Percentiles rank a stretch among this genome's conserved stretches.
phyloP scores from a whole-genome alignment of 2,329 filamentous ascomycete species.

The Ramichloridium luteum region DNA sequence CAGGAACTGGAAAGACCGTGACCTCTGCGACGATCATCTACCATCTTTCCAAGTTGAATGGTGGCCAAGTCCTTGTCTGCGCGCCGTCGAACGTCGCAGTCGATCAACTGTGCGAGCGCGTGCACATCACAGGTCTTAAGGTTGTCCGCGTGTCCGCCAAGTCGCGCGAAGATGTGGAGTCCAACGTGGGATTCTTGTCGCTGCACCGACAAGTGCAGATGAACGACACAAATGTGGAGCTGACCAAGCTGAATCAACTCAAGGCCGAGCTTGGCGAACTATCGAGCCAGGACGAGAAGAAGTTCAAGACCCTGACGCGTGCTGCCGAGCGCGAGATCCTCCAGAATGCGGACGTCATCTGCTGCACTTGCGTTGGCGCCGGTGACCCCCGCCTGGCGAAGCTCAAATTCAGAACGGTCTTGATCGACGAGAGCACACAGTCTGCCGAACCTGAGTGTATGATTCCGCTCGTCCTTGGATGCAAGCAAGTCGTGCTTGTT shows the following conservation, averaged over 20 bases:
- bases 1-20: conserved; percentile 95
- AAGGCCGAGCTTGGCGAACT: conserved; percentile 87
- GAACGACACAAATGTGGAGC: conserved; percentile 90
- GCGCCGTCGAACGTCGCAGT: conserved; percentile 97
- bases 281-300: conserved; percentile 94
- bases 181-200: conserved; percentile 90
- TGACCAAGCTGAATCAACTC: conserved; percentile 82
- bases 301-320: conserved; percentile 90
- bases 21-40: conserved; percentile 98
- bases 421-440: conserved; percentile 97
- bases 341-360: conserved; percentile 91
- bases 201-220: conserved; percentile 92
- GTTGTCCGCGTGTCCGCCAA: conserved; percentile 97
- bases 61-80: conserved; percentile 87
- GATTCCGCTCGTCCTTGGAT: conserved; percentile 92
- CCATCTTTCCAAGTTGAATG: conserved; percentile 88
- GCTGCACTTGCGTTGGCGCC: conserved; percentile 95
- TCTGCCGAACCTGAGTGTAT: conserved; percentile 97
- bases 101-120: conserved; percentile 93
- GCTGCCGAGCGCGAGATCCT: conserved; percentile 91
- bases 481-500: conserved; percentile 97
- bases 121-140: conserved; percentile 88
- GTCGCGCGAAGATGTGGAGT: conserved; percentile 95
- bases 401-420: conserved; percentile 94
- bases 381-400: conserved; percentile 91